Conservation (phyloP, 768 basidiomycete genomes). For the Tylopilus sp. region DNA sequence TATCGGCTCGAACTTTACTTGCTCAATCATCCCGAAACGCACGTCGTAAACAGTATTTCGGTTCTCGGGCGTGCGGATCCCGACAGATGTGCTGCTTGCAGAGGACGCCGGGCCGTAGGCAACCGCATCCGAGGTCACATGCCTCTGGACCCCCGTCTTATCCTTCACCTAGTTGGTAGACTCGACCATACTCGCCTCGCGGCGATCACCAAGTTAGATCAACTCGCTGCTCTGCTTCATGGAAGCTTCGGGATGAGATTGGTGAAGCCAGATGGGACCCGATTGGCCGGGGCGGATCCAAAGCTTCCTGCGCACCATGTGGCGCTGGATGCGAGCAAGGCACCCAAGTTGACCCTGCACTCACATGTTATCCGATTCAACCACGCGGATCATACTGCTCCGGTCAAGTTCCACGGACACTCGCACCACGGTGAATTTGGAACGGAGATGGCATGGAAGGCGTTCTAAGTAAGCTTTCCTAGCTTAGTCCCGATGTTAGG, state of each 20-base stretch:
- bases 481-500: not conserved
- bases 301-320: not conserved
- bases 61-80: conserved; percentile 9
- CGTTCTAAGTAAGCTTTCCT: not conserved
- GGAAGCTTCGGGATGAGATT: not conserved
- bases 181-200: not conserved
- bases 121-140: conserved; percentile 13
- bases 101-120: conserved; percentile 5
- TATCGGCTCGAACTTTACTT: conserved; percentile 18
- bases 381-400: not conserved
- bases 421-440: conserved; percentile 1
- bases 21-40: not conserved
- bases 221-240: not conserved
- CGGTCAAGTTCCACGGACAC: not conserved
- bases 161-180: conserved; percentile 10
- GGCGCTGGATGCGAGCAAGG: not conserved
- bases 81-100: conserved; percentile 9
- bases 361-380: conserved; percentile 5
- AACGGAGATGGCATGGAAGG: not conserved
- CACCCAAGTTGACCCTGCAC: conserved; percentile 12
- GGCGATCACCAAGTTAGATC: conserved; percentile 1
- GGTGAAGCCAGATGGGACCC: not conserved
- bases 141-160: conserved; percentile 9
- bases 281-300: not conserved
- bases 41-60: conserved; percentile 12